Base-by-base conservation (phyloP, 441 rosid species). In the Cnidoscolus chayamansa region DNA sequence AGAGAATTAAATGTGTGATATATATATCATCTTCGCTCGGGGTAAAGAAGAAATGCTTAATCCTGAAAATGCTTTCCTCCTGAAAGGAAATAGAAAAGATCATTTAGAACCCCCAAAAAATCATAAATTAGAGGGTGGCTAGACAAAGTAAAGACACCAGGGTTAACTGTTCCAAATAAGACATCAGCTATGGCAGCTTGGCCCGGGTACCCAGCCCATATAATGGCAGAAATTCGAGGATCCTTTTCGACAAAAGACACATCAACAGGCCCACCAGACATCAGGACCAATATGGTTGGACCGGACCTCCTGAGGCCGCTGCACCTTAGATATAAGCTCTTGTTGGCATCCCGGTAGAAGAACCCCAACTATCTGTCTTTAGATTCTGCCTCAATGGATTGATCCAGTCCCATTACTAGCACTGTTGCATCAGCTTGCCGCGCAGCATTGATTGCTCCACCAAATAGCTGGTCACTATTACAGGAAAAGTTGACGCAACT, bases 141-240 rank as follows among this genome's bases (percentile, higher is more conserved):
- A 2, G 40, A 35, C 3, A 35, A 35, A 35, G 5, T 40, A 40
- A 3, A 40, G 7, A 7, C 45, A 40, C 90, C 93, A 69, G 97
- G 97, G 62, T 92, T 94, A 15, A 84, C 71, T 0, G 80, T 49
- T 60, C 97, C 97, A 47, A 82, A 94, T 78, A 94, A 60, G 0
- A 92, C 66, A 74, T 94, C 96, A 6, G 94, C 94, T 15, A 94
- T 88, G 53, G 99, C 99, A 0, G 86, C 94, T 35, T 92, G 97
- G 60, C 98, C 98, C 0, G 96, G 97, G 71, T 94, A 94, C 15
- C 98, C 98, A 50, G 92, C 94, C 98, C 98, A 94, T 48, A 94
- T 12, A 47, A 92, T 90, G 8, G 88, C 89, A 1, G 74, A 17
- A 35, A 94, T 74, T 1, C 74, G 82, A 0, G 84, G 87, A 55